Percentiles rank a stretch among this genome's conserved stretches.
Evolutionary conservation across 2,329 filamentous ascomycete genomes (phyloP).

Genomic region (Tolypocladium amazonense): DNA sequence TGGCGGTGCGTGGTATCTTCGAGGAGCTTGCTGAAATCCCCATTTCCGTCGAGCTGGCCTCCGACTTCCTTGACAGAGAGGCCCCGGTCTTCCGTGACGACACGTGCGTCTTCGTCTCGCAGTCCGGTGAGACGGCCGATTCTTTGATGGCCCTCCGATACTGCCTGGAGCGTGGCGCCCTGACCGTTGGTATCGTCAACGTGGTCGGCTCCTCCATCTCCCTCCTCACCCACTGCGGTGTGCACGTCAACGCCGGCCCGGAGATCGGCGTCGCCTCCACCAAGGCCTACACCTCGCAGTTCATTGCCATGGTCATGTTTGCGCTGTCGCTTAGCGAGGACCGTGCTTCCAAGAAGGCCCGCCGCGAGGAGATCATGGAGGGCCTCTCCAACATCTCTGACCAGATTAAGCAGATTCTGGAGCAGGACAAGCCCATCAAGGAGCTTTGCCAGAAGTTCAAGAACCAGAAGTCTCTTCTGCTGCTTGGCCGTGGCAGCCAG

Average conservation of each 20-base stretch:
- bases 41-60: slow-evolving; percentile 92
- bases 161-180: slow-evolving; percentile 92
- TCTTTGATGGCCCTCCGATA: slow-evolving; percentile 95
- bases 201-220: slow-evolving; percentile 98
- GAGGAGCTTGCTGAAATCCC: slow-evolving; percentile 98
- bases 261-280: slow-evolving; percentile 98
- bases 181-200: slow-evolving; percentile 98
- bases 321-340: slow-evolving; percentile 93
- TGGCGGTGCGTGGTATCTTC: slow-evolving; percentile 96
- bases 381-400: slow-evolving; percentile 77
- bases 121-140: slow-evolving; percentile 97
- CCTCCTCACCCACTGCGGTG: slow-evolving; percentile 97
- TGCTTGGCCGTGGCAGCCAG: slow-evolving; percentile 90
- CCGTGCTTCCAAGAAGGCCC: slow-evolving; percentile 83
- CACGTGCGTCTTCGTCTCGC: slow-evolving; percentile 96
- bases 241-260: slow-evolving; percentile 97
- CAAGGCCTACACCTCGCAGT: slow-evolving; percentile 98
- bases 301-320: slow-evolving; percentile 99
- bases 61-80: slow-evolving; percentile 93
- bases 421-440: slow-evolving; percentile 91
- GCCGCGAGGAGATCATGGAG: slow-evolving; percentile 92
- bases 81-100: slow-evolving; percentile 98
- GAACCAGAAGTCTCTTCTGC: slow-evolving; percentile 90
- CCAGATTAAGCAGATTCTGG: slow-evolving; percentile 86
- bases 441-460: slow-evolving; percentile 88